A percentile compares a stretch with the other conserved stretches of the same genome.
These are phyloP conservation scores for Penicillium hordei DNA, from an alignment of 2,329 filamentous ascomycete genomes.

Conservation along the genomic window DNA sequence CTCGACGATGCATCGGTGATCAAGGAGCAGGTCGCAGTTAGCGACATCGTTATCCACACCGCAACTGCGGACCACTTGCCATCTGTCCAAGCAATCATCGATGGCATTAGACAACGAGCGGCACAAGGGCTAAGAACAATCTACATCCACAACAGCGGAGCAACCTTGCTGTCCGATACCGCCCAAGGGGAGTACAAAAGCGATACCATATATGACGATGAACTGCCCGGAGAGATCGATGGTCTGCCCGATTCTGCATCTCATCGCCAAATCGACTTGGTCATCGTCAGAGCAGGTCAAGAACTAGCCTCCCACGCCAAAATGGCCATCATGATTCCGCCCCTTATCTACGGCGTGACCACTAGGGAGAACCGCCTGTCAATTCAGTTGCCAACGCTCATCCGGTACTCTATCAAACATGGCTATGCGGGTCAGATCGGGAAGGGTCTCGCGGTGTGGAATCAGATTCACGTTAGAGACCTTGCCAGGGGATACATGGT, in stretches of 20 bases:
- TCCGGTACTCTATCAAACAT: constrained; percentile 51
- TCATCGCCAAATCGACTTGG: constrained; percentile 4
- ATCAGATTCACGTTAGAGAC: constrained; percentile 50
- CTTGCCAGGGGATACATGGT: constrained; percentile 48
- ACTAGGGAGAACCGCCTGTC: constrained; percentile 45
- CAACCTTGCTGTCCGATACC: neutral
- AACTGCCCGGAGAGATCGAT: neutral
- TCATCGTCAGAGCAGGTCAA: neutral
- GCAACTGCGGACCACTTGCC: constrained; percentile 52
- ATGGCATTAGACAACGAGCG: constrained; percentile 44
- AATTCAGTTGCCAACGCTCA: constrained; percentile 51
- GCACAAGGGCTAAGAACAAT: constrained; percentile 41
- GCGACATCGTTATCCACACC: constrained; percentile 51
- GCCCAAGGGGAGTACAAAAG: neutral
- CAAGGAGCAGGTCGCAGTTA: constrained; percentile 37
- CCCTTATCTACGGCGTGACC: constrained; percentile 36
- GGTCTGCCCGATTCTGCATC: neutral
- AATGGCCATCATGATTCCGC: constrained; percentile 9
- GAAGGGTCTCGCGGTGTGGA: constrained; percentile 44
- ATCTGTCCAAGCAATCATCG: constrained; percentile 47
- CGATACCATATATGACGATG: constrained; percentile 1
- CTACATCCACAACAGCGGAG: constrained; percentile 47
- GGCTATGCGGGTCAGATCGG: constrained; percentile 50
- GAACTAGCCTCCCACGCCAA: constrained; percentile 4
- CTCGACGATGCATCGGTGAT: constrained; percentile 3